Conservation (phyloP, 2,329 filamentous ascomycete genomes). For the Triangularia setosa region DNA sequence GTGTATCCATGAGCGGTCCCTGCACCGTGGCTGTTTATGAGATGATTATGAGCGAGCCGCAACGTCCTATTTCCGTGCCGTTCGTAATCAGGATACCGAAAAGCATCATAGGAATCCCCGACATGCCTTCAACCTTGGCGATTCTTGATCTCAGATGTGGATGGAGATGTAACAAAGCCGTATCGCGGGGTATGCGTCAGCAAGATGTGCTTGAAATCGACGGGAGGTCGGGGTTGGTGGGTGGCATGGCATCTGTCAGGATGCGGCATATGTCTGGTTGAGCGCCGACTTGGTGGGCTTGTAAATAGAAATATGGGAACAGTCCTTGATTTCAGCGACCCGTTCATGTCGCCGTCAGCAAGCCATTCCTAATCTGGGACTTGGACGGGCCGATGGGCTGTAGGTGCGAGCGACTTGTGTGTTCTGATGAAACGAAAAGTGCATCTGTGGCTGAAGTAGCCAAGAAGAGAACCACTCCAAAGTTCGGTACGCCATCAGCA, state of each 20-base stretch:
- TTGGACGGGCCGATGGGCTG: neutral
- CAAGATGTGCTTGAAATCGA: neutral
- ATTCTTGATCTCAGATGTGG: constrained; percentile 16
- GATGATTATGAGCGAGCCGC: constrained; percentile 25
- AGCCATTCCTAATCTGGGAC: neutral
- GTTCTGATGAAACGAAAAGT: neutral
- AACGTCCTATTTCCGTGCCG: constrained; percentile 23
- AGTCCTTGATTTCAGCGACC: neutral
- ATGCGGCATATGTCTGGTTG: constrained; percentile 1
- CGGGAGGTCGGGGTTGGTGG: neutral
- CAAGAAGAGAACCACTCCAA: neutral
- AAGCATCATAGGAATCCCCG: constrained; percentile 12
- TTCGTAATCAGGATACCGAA: constrained; percentile 12
- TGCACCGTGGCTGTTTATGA: constrained; percentile 22
- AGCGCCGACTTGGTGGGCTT: neutral
- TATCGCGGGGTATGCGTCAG: constrained; percentile 24
- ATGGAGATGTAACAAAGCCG: constrained; percentile 6
- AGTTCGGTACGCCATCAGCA: constrained; percentile 1
- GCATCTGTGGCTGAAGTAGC: constrained; percentile 1
- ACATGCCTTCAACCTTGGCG: constrained; percentile 13
- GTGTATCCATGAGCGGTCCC: neutral
- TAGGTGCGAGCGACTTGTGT: neutral
- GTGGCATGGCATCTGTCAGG: constrained; percentile 1
- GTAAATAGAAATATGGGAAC: neutral
- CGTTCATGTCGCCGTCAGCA: neutral